Evolutionary conservation across 2,329 filamentous ascomycete species (phyloP).

Genomic region (Aspergillus versicolor): DNA sequence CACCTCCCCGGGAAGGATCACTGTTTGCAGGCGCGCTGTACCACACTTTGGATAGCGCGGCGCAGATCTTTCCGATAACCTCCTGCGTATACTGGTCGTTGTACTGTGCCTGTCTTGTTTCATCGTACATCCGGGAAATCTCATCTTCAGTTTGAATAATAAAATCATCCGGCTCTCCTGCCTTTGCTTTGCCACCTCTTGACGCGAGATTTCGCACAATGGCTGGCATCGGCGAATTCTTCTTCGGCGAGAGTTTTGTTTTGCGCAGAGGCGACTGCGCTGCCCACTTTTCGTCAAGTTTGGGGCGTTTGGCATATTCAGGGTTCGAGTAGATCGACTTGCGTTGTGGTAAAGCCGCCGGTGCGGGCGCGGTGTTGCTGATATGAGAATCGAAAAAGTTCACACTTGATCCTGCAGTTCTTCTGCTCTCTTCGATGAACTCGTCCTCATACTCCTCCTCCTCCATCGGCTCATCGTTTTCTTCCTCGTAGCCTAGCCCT

Average conservation of each 20-base stretch:
- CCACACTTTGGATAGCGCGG: slow-evolving; percentile 38
- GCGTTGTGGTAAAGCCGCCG: slow-evolving; percentile 24
- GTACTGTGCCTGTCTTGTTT: slow-evolving; percentile 33
- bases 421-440: slow-evolving; percentile 28
- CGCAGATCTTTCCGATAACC: slow-evolving; percentile 34
- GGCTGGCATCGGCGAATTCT: slow-evolving; percentile 64
- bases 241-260: slow-evolving; percentile 40
- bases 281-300: slow-evolving; percentile 41
- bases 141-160: slow-evolving; percentile 74
- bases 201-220: slow-evolving; percentile 70
- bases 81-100: slow-evolving; percentile 31
- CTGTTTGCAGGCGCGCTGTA: slow-evolving; percentile 38
- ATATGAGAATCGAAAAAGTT: slow-evolving; percentile 35
- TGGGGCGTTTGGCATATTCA: slow-evolving; percentile 42
- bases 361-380: slow-evolving; percentile 24
- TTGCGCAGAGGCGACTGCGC: slow-evolving; percentile 35
- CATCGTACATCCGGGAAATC: slow-evolving; percentile 62
- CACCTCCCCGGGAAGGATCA: slow-evolving; percentile 46
- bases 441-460: slow-evolving; percentile 41
- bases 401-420: slow-evolving; percentile 19
- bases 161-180: slow-evolving; percentile 69
- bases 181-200: slow-evolving; percentile 55
- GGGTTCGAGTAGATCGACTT: slow-evolving; percentile 46
- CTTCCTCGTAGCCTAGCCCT: slow-evolving; percentile 31
- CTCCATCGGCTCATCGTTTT: slow-evolving; percentile 40